Evolutionary conservation across 345 rosid species (phyloP).

Genomic region (Salix suchowensis): DNA sequence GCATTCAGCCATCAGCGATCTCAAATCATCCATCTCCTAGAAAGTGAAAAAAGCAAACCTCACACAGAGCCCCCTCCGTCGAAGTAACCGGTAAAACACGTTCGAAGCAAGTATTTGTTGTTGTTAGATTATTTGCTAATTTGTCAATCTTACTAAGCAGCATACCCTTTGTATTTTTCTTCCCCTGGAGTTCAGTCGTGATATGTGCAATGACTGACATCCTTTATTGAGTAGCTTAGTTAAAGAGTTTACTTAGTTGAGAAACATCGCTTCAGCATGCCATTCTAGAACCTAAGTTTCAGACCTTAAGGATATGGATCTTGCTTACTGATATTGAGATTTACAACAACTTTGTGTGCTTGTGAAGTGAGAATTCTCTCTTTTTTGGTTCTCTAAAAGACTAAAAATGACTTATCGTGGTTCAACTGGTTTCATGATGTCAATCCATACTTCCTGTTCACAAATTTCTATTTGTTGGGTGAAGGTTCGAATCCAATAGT

Average conservation of each 20-base stretch:
- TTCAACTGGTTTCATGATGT: no score
- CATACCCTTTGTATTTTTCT: not conserved
- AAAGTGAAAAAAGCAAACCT: constrained; percentile 5
- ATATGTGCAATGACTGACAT: not conserved
- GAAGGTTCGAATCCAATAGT: no score
- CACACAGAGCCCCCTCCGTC: not conserved
- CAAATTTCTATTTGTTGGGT: no score
- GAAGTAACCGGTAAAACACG: not conserved
- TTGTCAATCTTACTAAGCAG: not conserved
- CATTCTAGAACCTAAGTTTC: not conserved
- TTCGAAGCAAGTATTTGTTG: not conserved
- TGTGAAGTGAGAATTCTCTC: no score
- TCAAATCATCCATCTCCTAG: constrained; percentile 77
- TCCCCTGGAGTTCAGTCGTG: not conserved
- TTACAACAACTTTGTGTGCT: no score
- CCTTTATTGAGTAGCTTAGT: not conserved
- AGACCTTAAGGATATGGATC: not conserved
- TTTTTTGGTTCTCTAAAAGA: no score
- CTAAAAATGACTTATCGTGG: no score
- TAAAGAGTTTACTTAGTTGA: not conserved
- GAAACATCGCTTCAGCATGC: not conserved
- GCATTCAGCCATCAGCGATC: constrained; percentile 57
- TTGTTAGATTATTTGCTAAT: not conserved
- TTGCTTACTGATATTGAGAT: no score
- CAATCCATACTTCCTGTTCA: no score